These are phyloP conservation scores for Citrus trifoliata DNA, from an alignment of 345 rosid species.

Conservation along the genomic window DNA sequence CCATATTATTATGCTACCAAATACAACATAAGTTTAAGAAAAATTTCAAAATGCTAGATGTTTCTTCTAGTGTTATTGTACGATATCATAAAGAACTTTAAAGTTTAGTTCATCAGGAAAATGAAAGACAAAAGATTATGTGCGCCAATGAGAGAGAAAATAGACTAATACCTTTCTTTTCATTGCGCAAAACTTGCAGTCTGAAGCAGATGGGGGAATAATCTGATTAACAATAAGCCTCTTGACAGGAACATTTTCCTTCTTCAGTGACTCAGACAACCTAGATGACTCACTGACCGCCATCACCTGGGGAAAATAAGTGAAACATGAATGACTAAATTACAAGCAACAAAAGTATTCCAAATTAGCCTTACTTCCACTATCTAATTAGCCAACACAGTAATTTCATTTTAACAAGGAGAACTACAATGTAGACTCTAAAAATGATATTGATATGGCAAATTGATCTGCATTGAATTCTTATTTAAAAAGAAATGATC, in stretches of 20 bases:
- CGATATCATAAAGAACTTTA: background rate
- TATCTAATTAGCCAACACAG: background rate
- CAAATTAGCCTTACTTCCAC: background rate
- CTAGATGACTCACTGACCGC: slow-evolving; percentile 90
- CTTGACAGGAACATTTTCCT: slow-evolving; percentile 88
- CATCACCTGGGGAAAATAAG: slow-evolving; percentile 64
- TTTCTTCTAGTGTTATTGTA: background rate
- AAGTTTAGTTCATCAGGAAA: background rate
- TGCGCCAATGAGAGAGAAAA: background rate
- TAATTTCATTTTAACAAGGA: too few relatives aligned
- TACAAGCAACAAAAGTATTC: background rate
- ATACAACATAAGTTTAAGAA: background rate
- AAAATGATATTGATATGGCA: too few relatives aligned
- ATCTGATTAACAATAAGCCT: slow-evolving; percentile 89
- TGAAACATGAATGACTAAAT: background rate
- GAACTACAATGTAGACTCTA: too few relatives aligned
- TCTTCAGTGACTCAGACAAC: slow-evolving; percentile 70
- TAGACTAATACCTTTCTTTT: slow-evolving; percentile 78
- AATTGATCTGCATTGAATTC: too few relatives aligned
- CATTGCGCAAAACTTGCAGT: slow-evolving; percentile 95
- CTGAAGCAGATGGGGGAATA: slow-evolving; percentile 85
- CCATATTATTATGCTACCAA: background rate
- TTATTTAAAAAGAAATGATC: too few relatives aligned
- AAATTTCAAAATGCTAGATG: background rate
- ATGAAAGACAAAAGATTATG: background rate